Conservation (phyloP, 2,329 filamentous ascomycete genomes). For the Fusarium succisae region DNA sequence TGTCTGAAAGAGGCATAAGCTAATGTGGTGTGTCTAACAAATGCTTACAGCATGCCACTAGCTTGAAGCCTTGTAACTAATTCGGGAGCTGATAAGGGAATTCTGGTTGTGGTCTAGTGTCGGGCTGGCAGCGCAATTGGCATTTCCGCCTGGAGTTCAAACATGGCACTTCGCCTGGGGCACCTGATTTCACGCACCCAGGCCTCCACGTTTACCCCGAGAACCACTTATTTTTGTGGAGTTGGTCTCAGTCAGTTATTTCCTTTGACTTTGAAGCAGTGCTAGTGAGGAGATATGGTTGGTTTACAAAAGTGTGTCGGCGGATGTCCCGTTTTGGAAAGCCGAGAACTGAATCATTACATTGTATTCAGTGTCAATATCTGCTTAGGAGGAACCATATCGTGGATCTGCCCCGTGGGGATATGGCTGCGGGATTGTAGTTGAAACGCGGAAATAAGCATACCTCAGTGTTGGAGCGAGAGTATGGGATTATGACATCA, state of each 20-base stretch:
- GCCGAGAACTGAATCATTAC: not conserved
- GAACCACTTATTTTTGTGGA: not conserved
- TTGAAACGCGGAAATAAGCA: not conserved
- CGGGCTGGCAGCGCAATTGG: too few relatives aligned
- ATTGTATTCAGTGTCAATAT: not conserved
- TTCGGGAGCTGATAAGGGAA: too few relatives aligned
- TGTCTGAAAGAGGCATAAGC: too few relatives aligned
- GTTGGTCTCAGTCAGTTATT: not conserved
- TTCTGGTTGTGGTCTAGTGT: too few relatives aligned
- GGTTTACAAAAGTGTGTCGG: too few relatives aligned
- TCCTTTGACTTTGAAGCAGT: not conserved
- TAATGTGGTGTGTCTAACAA: too few relatives aligned
- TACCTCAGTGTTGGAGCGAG: not conserved
- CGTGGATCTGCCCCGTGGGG: constrained; percentile 1
- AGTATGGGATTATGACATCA: not conserved
- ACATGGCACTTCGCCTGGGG: too few relatives aligned
- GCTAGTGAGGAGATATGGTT: too few relatives aligned
- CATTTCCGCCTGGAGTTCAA: too few relatives aligned
- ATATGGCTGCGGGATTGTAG: not conserved
- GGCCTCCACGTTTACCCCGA: not conserved
- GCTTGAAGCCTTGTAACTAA: too few relatives aligned
- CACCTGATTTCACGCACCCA: too few relatives aligned
- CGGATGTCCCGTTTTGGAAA: constrained; percentile 5
- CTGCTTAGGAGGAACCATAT: not conserved
- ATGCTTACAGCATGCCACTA: too few relatives aligned